Conservation (phyloP, 1,284 basidiomycete genomes). For the Tilletia caries region DNA sequence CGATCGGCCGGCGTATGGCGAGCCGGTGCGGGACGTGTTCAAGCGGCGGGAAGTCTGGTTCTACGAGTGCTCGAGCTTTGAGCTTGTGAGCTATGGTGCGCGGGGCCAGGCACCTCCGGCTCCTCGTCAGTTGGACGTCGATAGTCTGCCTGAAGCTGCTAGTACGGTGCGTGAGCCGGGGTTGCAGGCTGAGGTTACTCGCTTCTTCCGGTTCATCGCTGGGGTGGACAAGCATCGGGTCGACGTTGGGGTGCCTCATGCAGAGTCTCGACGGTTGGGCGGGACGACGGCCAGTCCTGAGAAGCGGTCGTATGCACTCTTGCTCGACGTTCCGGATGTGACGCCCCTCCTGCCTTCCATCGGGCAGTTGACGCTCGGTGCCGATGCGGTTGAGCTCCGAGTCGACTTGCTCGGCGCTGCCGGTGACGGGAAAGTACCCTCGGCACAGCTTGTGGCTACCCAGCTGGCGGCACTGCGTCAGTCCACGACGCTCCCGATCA, state of each 20-base stretch:
- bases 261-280: constrained; percentile 19
- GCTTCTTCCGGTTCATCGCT: constrained; percentile 85
- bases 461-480: constrained; percentile 80
- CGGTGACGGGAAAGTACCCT: constrained; percentile 63
- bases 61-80: constrained; percentile 74
- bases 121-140: constrained; percentile 1
- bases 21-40: constrained; percentile 75
- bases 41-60: constrained; percentile 82
- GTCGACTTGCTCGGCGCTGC: constrained; percentile 74
- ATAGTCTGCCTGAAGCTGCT: constrained; percentile 7
- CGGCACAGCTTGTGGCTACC: constrained; percentile 69
- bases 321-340: constrained; percentile 15
- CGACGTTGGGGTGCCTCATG: constrained; percentile 57
- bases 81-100: constrained; percentile 73
- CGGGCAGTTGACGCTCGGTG: constrained; percentile 73
- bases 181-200: constrained; percentile 53
- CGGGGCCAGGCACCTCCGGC: neutral
- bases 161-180: neutral
- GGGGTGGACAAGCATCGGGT: constrained; percentile 69
- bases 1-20: constrained; percentile 69
- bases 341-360: constrained; percentile 61
- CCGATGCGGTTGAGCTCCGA: constrained; percentile 87
- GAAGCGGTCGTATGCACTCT: constrained; percentile 2
- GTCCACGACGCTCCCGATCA: constrained; percentile 75
- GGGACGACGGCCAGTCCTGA: constrained; percentile 15